phyloP scores from a whole-genome alignment of 139 green algal species.

The Asterochloris sp. region DNA sequence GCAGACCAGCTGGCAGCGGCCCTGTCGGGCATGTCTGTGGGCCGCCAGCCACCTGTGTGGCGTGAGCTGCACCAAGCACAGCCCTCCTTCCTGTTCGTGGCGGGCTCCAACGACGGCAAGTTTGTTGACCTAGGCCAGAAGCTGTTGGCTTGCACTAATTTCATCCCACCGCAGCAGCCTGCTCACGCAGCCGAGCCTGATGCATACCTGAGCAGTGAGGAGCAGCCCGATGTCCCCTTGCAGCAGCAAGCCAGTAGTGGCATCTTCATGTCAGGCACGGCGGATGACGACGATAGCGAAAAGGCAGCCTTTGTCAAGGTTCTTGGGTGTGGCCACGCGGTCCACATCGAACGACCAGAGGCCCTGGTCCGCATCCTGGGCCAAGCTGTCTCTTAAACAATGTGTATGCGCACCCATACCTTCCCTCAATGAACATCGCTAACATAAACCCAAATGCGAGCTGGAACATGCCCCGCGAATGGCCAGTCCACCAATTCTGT shows the following conservation, averaged over 20 bases:
- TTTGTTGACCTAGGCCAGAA: slow-evolving; percentile 51
- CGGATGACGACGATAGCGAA: neutral
- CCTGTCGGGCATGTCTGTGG: slow-evolving; percentile 52
- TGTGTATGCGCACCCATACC: too few relatives aligned
- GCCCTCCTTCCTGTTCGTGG: neutral
- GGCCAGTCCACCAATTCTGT: too few relatives aligned
- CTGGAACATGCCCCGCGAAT: too few relatives aligned
- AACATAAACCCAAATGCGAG: too few relatives aligned
- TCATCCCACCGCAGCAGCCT: neutral
- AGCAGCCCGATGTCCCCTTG: neutral
- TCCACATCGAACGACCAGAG: slow-evolving; percentile 61
- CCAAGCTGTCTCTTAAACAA: too few relatives aligned
- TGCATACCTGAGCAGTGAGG: neutral
- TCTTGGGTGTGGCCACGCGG: slow-evolving; percentile 49
- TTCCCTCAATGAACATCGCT: too few relatives aligned
- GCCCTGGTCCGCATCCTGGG: slow-evolving; percentile 24
- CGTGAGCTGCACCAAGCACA: neutral
- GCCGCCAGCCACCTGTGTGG: slow-evolving; percentile 28
- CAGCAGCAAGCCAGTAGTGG: neutral
- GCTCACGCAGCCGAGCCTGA: neutral
- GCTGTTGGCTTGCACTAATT: neutral
- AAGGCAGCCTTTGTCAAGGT: slow-evolving; percentile 11
- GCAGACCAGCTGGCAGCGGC: slow-evolving; percentile 25
- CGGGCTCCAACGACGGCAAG: slow-evolving; percentile 48
- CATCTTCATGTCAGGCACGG: too few relatives aligned